Base-by-base conservation (phyloP, 1,284 basidiomycete genomes). In the Ustilago loliicola region DNA sequence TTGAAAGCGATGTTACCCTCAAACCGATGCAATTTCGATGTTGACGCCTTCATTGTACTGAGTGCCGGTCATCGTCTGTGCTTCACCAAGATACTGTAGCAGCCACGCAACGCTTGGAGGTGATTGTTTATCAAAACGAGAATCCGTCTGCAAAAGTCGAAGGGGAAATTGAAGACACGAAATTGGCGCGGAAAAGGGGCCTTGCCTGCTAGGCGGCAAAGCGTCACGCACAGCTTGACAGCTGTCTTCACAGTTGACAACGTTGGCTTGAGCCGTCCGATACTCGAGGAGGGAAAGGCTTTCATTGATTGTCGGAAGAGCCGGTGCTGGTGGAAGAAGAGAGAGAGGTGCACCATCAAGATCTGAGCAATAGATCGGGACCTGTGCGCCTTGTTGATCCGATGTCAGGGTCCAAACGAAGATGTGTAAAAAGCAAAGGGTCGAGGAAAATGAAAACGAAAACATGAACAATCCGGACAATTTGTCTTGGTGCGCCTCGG, bases 361-460 rank as follows among this genome's bases (percentile, higher is more conserved):
- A 3, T 8, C 17, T 15, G 9, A 15, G 7, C 15, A 15, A 38
- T 8, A 15, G 36, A 38, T 38, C 36, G 36, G 36, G 36, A 38
- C 36, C 36, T 38, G 9, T 38, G 7, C 7, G 5, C 6, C 47
- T 21, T 50, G 3, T 42, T 45, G 32, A 34, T 34, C 11, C 36
- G 36, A 38, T 8, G 7, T 38, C 53, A 70, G 58, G 56, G 59
- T 60, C 57, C 53, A 51, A 29, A 7, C 10, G 47, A 55, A 52
- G 27, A 3, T 25, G 8, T 11, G 36, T 3, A 38, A 15, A 38
- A 38, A 7, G 17, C 36, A 38, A 38, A 38, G n/a, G n/a, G 17
- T 38, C 9, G 13, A 38, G 13, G 36, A 15, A 38, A 38, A 55
- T 25, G 21, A n/a, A 58, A 54, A 63, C n/a, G n/a, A n/a, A 45